phyloP scores from a whole-genome alignment of 1,284 basidiomycete species.

The Fereydounia khargensis region DNA sequence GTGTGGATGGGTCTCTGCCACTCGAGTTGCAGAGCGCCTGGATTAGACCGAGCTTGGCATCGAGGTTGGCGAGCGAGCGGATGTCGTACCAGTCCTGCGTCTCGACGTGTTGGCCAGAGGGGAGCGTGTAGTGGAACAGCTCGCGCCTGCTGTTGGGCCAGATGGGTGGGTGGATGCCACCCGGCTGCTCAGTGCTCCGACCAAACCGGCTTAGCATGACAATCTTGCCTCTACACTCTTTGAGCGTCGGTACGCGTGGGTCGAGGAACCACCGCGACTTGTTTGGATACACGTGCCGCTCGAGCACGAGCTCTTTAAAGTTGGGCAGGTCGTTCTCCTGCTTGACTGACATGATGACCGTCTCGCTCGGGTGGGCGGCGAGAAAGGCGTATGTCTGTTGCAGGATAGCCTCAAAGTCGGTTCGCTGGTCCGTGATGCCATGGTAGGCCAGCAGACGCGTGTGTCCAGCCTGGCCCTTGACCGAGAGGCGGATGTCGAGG shows the following conservation, averaged over 20 bases:
- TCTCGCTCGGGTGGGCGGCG: conserved; percentile 9
- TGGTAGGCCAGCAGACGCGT: conserved; percentile 34
- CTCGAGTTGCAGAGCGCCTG: conserved; percentile 3
- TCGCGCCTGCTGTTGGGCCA: conserved; percentile 29
- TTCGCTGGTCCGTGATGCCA: conserved; percentile 31
- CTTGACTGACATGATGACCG: conserved; percentile 35
- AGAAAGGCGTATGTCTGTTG: conserved; percentile 26
- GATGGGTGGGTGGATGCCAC: conserved; percentile 40
- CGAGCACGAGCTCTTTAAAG: conserved; percentile 18
- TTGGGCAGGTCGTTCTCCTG: conserved; percentile 26
- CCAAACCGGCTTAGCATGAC: conserved; percentile 37
- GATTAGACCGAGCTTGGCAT: conserved; percentile 23
- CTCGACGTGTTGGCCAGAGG: conserved; percentile 4
- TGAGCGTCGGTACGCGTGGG: conserved; percentile 19
- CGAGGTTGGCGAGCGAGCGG: conserved; percentile 11
- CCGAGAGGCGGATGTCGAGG: conserved; percentile 36
- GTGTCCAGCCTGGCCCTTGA: conserved; percentile 35
- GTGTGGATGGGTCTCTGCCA: conserved; percentile 3
- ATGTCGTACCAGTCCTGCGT: conserved; percentile 48
- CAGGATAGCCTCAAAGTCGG: conserved; percentile 30
- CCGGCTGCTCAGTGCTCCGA: conserved; percentile 12
- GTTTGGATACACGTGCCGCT: conserved; percentile 8
- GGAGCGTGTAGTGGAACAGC: conserved; percentile 18
- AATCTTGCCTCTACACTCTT: conserved; percentile 28
- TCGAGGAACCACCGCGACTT: conserved; percentile 23